A percentile compares a stretch with the other conserved stretches of the same genome.
These are phyloP conservation scores for Stachybotrys chartarum DNA, from an alignment of 2,329 filamentous ascomycete genomes.

Conservation along the genomic window DNA sequence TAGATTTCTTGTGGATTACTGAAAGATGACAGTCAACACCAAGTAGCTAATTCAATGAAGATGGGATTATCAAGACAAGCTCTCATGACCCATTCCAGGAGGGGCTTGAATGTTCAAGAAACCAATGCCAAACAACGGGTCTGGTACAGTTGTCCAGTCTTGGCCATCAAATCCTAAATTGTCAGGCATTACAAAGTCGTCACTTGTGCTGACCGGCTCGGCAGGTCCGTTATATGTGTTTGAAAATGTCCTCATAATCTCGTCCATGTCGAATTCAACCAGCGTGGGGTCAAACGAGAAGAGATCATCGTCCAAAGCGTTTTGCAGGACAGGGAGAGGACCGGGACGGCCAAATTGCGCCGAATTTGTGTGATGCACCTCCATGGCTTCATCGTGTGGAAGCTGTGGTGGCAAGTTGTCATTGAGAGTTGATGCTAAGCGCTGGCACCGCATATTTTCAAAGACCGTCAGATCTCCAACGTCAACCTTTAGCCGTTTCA, in stretches of 20 bases:
- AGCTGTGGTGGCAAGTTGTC: neutral
- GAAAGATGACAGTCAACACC: neutral
- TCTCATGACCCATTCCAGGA: neutral
- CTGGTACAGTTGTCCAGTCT: neutral
- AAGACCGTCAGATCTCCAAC: neutral
- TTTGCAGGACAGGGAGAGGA: neutral
- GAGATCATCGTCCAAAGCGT: neutral
- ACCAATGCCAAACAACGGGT: neutral
- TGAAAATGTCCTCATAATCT: neutral
- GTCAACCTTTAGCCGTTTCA: conserved; percentile 1
- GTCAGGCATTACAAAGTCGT: neutral
- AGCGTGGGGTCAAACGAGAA: neutral
- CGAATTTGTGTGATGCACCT: neutral
- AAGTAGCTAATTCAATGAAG: neutral
- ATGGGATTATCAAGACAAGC: neutral
- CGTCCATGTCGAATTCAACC: neutral
- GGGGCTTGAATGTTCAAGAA: neutral
- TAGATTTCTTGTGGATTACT: no score
- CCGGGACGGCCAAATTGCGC: neutral
- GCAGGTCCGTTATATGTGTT: neutral
- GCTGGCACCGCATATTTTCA: neutral
- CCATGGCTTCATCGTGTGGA: neutral
- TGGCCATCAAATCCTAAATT: neutral
- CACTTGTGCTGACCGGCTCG: neutral
- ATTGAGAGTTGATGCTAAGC: neutral